Evolutionary conservation across 108 stramenopile species (phyloP), one percentile per base, ranked within the genome.

Genomic region (Epithemia pelagica): DNA sequence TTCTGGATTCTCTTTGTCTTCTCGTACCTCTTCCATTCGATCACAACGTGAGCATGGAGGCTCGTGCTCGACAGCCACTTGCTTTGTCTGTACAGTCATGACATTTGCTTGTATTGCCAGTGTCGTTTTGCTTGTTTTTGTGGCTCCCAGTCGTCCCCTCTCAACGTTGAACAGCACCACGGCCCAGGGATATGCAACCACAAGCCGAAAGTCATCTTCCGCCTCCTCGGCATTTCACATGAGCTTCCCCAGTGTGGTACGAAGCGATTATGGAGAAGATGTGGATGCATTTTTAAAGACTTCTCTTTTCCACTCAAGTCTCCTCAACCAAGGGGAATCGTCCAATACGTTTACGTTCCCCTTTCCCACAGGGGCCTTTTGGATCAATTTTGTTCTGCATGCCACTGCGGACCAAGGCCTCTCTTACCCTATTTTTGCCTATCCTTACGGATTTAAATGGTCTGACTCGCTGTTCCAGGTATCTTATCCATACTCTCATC

Each of bases 301-400:
- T 59, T 64, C 77, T 20, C 64, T 92, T 26, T 89, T 92, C 55
- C 70, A 89, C 71, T 86, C 86, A n/a, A 76, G 52, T 23, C 67
- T 89, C 24, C 32, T 88, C 22, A 71, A 81, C 54, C 28, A 32
- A 52, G 54, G 59, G 55, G 37, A 61, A 19, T 58, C 58, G 7
- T 73, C 59, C 18, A 46, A 27, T 27, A 55, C 61, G n/a, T 82
- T 79, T 57, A 56, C 30, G 24, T 72, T 87, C 56, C 86, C 92
- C n/a, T 90, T 93, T 75, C 92, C 92, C 0, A 89, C 89, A 1
- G 92, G 92, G 10, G 86, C 89, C 33, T 93, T 93, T 65, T 93
- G 92, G 92, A 90, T 86, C 20, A 93, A 93, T 67, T 79, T 93
- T 24, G 86, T 93, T 27, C 32, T 93, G 58, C 66, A 59, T 8